These are phyloP conservation scores for Lizanozyma gosingica DNA, from an alignment of 1,139 yeast genomes.

Conservation along the genomic window DNA sequence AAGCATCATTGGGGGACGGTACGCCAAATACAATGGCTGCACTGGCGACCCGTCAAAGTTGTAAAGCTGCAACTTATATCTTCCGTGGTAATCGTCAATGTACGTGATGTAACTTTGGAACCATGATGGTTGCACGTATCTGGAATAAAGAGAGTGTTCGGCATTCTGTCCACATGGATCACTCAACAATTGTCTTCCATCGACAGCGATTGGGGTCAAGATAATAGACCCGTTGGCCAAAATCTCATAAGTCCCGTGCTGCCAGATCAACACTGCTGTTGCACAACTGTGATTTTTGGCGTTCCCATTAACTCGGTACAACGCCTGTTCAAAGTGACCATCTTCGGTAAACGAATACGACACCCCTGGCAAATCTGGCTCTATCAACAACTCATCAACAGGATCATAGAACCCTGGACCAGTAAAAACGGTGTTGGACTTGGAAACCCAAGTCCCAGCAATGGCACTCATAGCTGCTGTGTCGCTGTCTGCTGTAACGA, in stretches of 20 bases:
- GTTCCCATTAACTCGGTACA: conserved; percentile 68
- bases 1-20: conserved; percentile 91
- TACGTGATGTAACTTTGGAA: conserved; percentile 51
- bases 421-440: conserved; percentile 88
- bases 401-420: conserved; percentile 98
- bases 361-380: conserved; percentile 92
- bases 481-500: conserved; percentile 1
- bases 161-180: conserved; percentile 67
- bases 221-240: conserved; percentile 57
- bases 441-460: conserved; percentile 93
- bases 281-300: conserved; percentile 76
- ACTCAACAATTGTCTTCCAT: conserved; percentile 85
- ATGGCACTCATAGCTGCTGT: conserved; percentile 25
- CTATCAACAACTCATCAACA: conserved; percentile 83
- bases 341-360: conserved; percentile 88
- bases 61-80: conserved; percentile 64
- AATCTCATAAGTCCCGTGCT: conserved; percentile 76
- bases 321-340: conserved; percentile 85
- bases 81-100: conserved; percentile 76
- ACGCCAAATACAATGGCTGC: conserved; percentile 87
- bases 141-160: conserved; percentile 47
- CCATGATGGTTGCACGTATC: conserved; percentile 61
- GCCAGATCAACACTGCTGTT: conserved; percentile 69
- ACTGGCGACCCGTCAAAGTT: conserved; percentile 75
- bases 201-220: conserved; percentile 71